phyloP scores from a whole-genome alignment of 2,329 filamentous ascomycete genomes.

The Pseudogymnoascus sp. region DNA sequence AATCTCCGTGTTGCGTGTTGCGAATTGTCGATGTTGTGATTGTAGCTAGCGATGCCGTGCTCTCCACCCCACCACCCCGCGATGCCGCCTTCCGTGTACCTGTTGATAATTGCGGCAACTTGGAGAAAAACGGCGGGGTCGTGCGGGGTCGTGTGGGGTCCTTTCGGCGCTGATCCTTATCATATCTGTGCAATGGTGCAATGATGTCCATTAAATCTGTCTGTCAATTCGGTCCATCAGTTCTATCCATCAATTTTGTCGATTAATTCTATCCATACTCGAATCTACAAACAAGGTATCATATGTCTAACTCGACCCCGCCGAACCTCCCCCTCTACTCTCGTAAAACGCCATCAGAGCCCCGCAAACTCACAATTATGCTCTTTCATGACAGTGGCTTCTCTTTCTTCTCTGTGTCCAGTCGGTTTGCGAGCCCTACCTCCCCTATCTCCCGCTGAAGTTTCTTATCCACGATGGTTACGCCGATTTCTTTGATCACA shows the following conservation, averaged over 20 bases:
- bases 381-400: not conserved
- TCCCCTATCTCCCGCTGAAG: constrained; percentile 20
- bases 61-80: not conserved
- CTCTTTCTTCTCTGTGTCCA: not conserved
- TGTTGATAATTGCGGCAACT: not conserved
- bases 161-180: not conserved
- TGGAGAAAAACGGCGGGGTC: not conserved
- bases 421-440: not conserved
- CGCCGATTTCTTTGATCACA: constrained; percentile 41
- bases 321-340: not conserved
- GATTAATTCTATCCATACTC: not conserved
- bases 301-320: not conserved
- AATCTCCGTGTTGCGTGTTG: not conserved
- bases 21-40: constrained; percentile 3
- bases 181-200: too few relatives aligned
- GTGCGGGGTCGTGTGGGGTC: not conserved
- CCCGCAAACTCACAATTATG: not conserved
- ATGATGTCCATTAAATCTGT: too few relatives aligned
- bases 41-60: not conserved
- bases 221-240: too few relatives aligned
- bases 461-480: constrained; percentile 24
- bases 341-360: not conserved
- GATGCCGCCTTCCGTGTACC: not conserved
- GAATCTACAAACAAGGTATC: not conserved
- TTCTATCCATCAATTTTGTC: not conserved